Base-by-base conservation (phyloP, 2,329 filamentous ascomycete genomes). In the Ascochyta koolunga region DNA sequence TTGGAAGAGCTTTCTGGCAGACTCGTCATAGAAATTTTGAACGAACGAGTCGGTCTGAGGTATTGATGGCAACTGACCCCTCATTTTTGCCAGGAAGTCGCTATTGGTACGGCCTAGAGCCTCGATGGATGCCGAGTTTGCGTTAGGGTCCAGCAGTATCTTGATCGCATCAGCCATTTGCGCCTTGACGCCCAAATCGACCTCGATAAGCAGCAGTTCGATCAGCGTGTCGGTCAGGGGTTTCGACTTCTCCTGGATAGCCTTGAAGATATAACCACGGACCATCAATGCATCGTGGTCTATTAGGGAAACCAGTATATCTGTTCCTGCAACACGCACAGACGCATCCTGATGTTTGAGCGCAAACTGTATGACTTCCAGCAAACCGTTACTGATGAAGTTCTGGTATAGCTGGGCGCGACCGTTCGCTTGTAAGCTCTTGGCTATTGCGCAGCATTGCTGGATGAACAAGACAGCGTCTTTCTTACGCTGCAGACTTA, bases 241-340 rank as follows among this genome's bases (percentile, higher is more conserved):
- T 2, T 88, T 86, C 64, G 90, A 87, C 70, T 93, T 93, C 61
- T 97, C 92, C 61, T 89, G 88, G 58, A 97, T 89, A 62, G 96
- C 91, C 58, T 92, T 91, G 74, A 96, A 93, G 65, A 98, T 93
- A 49, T 93, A 96, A 62, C 89, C 87, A 42, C 95, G 89, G 71
- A 99, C 93, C 89, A 97, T 92, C 65, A 92, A 86, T 2, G 93
- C 89, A 67, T 99, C 95, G 70, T 98, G 93, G 67, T 99, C 95
- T 65, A 99, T 95, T 76, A 98, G 87, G 5, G 92, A 91, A 7
- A 97, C 90, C 42, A 99, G 78, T 29, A 98, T 92, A 64, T 99
- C 95, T 2, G 93, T 96, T 10, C 93, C 95, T 5, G 93, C 96
- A 2, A 96, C 91, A 57, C 95, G 85, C 47, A 97, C 90, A 0